A percentile compares a stretch with the other conserved stretches of the same genome.
phyloP scores from a whole-genome alignment of 495 filamentous ascomycete species.

The Tuber aestivum region DNA sequence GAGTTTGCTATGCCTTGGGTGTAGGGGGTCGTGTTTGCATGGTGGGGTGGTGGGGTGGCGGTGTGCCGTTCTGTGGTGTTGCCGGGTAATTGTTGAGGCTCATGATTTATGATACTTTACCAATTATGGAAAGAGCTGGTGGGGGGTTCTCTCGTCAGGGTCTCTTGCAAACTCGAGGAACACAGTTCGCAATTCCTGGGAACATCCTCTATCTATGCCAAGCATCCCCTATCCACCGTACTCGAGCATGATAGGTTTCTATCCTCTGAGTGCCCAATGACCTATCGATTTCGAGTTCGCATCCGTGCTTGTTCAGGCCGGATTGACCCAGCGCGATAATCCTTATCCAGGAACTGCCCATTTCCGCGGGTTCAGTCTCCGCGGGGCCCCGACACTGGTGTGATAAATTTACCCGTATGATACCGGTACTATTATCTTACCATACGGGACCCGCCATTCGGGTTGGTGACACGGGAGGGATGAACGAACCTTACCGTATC shows the following conservation, averaged over 20 bases:
- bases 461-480: neutral
- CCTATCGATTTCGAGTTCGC: neutral
- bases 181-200: neutral
- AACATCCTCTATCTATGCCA: no score
- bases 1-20: neutral
- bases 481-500: neutral
- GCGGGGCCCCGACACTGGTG: neutral
- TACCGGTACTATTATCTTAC: no score
- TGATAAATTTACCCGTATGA: no score
- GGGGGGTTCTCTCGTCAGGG: no score
- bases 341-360: neutral
- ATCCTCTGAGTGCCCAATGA: neutral
- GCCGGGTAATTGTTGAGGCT: neutral
- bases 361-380: neutral
- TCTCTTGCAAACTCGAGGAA: neutral
- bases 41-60: neutral
- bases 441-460: neutral
- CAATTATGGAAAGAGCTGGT: no score
- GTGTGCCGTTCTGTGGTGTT: neutral
- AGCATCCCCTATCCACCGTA: neutral
- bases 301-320: neutral
- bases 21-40: neutral
- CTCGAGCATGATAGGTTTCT: neutral
- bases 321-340: neutral
- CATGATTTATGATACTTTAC: neutral